Percentiles rank a stretch among this genome's conserved stretches.
These are phyloP conservation scores for Leccinum pachyderme DNA, from an alignment of 1,284 basidiomycete genomes.

Conservation along the genomic window DNA sequence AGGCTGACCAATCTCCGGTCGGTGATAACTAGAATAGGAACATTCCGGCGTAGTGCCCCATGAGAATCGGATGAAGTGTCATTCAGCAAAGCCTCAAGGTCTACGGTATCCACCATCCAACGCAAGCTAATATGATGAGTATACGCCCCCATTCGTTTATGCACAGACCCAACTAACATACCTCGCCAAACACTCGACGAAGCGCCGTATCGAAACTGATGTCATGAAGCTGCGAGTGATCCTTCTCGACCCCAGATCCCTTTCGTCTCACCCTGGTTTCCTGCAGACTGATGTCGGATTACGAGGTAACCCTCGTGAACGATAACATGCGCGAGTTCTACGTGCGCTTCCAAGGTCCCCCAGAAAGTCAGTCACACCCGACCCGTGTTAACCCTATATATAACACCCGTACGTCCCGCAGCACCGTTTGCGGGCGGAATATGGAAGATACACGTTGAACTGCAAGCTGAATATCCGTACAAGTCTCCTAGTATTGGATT, in stretches of 20 bases:
- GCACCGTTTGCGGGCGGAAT: conserved; percentile 95
- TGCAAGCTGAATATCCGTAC: conserved; percentile 99
- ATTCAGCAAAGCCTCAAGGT: no score
- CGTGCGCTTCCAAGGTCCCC: conserved; percentile 91
- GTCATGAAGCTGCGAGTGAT: conserved; percentile 94
- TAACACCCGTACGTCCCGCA: conserved; percentile 34
- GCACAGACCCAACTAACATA: conserved; percentile 17
- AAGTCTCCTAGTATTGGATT: conserved; percentile 99
- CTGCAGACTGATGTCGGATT: conserved; percentile 92
- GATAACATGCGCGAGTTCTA: conserved; percentile 99
- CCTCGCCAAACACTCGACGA: conserved; percentile 45
- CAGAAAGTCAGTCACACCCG: conserved; percentile 74
- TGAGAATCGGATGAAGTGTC: neutral
- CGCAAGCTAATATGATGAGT: conserved; percentile 42
- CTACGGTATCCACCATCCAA: conserved; percentile 10
- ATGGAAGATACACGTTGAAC: conserved; percentile 99
- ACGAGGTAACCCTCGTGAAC: conserved; percentile 95
- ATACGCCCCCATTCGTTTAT: conserved; percentile 1
- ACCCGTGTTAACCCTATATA: conserved; percentile 1
- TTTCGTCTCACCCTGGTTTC: conserved; percentile 11
- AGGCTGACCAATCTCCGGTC: neutral
- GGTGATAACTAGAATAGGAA: conserved; percentile 21
- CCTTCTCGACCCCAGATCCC: conserved; percentile 1
- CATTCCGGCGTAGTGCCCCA: conserved; percentile 11
- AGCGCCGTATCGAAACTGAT: conserved; percentile 97